Base-by-base conservation (phyloP, 371 early-diverging fungal genomes). In the Circinella minor region DNA sequence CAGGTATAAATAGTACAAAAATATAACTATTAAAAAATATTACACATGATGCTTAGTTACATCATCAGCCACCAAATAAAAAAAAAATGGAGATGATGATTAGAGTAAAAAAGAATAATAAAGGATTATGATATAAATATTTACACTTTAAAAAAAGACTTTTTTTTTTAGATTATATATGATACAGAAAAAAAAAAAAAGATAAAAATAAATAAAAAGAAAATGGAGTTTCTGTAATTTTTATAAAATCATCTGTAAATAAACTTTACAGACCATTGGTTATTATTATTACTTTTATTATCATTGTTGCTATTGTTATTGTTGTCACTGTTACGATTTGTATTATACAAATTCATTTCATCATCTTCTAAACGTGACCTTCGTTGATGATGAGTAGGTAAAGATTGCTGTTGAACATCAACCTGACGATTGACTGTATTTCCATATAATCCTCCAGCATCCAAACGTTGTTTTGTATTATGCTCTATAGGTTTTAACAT, bases 201-300 rank as follows among this genome's bases (percentile, higher is more conserved):
- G 57, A 27, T 57, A 34, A 7, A n/a, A 34, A 43, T 10, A n/a
- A 34, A n/a, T n/a, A n/a, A n/a, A n/a, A n/a, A n/a, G n/a, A n/a
- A n/a, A n/a, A 27, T 27, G 27, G 27, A 27, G 2, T 27, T 27
- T 57, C 57, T 43, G 27, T 3, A n/a, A n/a, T n/a, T n/a, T n/a
- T n/a, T n/a, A n/a, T n/a, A n/a, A n/a, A n/a, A n/a, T n/a, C 3
- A 57, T 27, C 57, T 57, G 57, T 57, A 57, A 57, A 57, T 57
- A 34, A 57, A 57, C 57, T 57, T 57, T n/a, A 57, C 57, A 27
- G 57, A 57, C 57, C 57, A 57, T 6, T 57, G 57, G 6, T 57
- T 57, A 43, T 43, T 43, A 43, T 43, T 43, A 3, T 43, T 43
- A 3, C 3, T 43, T 9, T 11, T 43, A 43, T 11, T 43, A 43